phyloP scores from a whole-genome alignment of 768 basidiomycete genomes.

The Mycena sanguinolenta region DNA sequence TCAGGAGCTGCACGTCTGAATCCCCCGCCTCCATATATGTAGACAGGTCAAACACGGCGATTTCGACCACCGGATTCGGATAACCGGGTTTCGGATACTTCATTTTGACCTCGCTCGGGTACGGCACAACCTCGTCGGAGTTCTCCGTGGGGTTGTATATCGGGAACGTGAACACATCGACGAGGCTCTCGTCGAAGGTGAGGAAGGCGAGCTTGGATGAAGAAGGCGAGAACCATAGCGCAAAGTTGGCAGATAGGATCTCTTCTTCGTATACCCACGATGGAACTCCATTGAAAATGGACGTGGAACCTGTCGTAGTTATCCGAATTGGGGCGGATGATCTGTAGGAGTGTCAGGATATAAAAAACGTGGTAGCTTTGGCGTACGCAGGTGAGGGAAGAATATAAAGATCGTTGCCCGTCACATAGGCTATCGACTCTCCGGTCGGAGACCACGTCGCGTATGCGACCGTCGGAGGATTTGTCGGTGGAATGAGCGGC shows the following conservation, averaged over 20 bases:
- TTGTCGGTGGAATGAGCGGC: constrained; percentile 75
- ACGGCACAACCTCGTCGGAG: constrained; percentile 79
- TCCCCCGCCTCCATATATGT: constrained; percentile 57
- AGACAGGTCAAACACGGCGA: constrained; percentile 85
- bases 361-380: not conserved
- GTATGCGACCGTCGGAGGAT: constrained; percentile 81
- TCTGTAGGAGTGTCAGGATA: constrained; percentile 38
- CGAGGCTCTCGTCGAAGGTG: constrained; percentile 87
- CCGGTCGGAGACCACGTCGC: constrained; percentile 91
- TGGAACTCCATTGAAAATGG: constrained; percentile 93
- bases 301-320: constrained; percentile 84
- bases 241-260: constrained; percentile 77
- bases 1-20: constrained; percentile 58
- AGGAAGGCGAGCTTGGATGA: constrained; percentile 85
- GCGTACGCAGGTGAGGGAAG: constrained; percentile 75
- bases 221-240: constrained; percentile 94
- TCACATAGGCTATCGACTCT: constrained; percentile 89
- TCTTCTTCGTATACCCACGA: constrained; percentile 99
- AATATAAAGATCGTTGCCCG: constrained; percentile 90
- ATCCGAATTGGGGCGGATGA: constrained; percentile 73
- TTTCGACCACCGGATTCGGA: constrained; percentile 86
- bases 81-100: constrained; percentile 93
- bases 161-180: constrained; percentile 89
- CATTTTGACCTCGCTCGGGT: constrained; percentile 79
- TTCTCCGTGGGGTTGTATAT: constrained; percentile 91